phyloP scores from a whole-genome alignment of 2,329 filamentous ascomycete genomes.

The Arthrobotrys sphaeroides region DNA sequence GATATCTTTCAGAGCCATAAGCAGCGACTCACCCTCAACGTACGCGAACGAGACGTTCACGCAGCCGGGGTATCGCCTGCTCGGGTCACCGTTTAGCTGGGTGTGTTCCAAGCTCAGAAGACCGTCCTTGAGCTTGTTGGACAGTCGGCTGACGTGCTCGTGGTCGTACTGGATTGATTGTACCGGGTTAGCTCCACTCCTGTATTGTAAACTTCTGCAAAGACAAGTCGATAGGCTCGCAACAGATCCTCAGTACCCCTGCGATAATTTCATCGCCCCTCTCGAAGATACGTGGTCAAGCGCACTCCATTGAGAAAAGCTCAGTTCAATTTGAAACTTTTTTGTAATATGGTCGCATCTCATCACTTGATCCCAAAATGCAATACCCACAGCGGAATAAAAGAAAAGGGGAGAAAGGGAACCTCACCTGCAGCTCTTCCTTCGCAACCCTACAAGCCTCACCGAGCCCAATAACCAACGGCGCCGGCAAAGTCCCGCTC shows the following conservation, averaged over 20 bases:
- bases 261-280: slow-evolving; percentile 52
- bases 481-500: slow-evolving; percentile 91
- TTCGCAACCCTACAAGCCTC: slow-evolving; percentile 93
- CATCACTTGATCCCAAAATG: slow-evolving; percentile 70
- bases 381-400: slow-evolving; percentile 32
- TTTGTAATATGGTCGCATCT: slow-evolving; percentile 74
- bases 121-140: slow-evolving; percentile 82
- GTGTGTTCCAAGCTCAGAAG: slow-evolving; percentile 92
- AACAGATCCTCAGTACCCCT: slow-evolving; percentile 56
- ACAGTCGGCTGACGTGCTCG: slow-evolving; percentile 82
- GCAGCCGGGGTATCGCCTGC: slow-evolving; percentile 90
- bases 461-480: slow-evolving; percentile 89
- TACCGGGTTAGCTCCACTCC: slow-evolving; percentile 12
- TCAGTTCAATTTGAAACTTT: slow-evolving; percentile 54
- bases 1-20: slow-evolving; percentile 99
- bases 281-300: slow-evolving; percentile 48
- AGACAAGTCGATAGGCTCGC: background rate
- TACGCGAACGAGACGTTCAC: slow-evolving; percentile 99
- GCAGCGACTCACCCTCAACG: slow-evolving; percentile 94
- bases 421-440: slow-evolving; percentile 85
- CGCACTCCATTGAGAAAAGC: slow-evolving; percentile 31
- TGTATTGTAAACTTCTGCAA: background rate
- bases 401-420: slow-evolving; percentile 53
- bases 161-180: slow-evolving; percentile 94
- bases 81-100: slow-evolving; percentile 82